phyloP scores from a whole-genome alignment of 2,329 filamentous ascomycete species.

The Trichoderma hamatum region DNA sequence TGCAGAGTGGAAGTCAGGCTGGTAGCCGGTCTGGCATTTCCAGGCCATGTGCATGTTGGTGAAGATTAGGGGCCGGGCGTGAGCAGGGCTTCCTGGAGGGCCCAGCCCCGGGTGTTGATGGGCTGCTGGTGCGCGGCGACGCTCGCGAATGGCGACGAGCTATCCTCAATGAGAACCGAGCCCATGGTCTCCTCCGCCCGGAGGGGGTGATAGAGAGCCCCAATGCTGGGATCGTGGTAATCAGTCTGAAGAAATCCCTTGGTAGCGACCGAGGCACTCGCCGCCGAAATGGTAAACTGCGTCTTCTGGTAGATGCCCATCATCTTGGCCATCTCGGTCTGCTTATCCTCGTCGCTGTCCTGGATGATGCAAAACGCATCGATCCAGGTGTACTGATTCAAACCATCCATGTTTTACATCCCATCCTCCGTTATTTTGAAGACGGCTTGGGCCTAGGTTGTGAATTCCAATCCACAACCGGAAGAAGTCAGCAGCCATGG shows the following conservation, averaged over 20 bases:
- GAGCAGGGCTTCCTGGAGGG: constrained; percentile 10
- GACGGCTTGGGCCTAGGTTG: too few species aligned
- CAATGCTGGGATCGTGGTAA: constrained; percentile 1
- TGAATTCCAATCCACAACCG: too few species aligned
- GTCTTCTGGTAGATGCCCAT: neutral
- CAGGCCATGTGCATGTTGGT: constrained; percentile 14
- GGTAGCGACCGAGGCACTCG: constrained; percentile 3
- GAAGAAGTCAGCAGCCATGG: too few species aligned
- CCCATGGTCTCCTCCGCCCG: neutral
- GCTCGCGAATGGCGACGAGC: neutral
- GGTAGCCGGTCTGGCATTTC: neutral
- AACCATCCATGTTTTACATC: too few species aligned
- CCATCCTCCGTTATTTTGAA: too few species aligned
- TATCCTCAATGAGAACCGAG: neutral
- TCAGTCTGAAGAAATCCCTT: neutral
- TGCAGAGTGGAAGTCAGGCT: neutral
- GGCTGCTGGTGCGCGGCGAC: constrained; percentile 2
- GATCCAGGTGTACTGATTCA: constrained; percentile 4
- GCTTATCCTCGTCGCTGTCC: constrained; percentile 7
- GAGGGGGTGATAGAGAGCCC: neutral
- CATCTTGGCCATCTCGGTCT: constrained; percentile 14
- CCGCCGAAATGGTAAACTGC: neutral
- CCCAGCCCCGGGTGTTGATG: constrained; percentile 1
- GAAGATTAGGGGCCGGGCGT: constrained; percentile 3
- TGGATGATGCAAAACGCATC: constrained; percentile 12